phyloP scores from a whole-genome alignment of 106 monocot genomes.

The Dendrobium catenatum region DNA sequence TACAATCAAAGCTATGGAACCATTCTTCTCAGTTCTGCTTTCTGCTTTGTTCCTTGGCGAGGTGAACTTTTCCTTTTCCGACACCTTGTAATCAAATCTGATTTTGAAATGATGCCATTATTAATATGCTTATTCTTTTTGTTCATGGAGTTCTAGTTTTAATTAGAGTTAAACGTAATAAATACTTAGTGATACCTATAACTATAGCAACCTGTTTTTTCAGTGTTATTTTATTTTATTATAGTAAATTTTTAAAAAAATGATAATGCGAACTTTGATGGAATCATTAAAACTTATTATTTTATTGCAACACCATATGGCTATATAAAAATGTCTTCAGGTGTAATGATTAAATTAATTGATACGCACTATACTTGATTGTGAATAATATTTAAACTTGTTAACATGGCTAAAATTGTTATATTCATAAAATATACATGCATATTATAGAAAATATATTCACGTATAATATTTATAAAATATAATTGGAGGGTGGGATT shows the following conservation, averaged over 20 bases:
- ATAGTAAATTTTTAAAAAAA: no score
- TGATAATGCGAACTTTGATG: no score
- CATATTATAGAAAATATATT: background rate
- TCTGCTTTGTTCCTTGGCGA: constrained; percentile 74
- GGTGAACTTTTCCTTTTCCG: constrained; percentile 22
- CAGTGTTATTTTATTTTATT: background rate
- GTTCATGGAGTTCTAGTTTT: background rate
- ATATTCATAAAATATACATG: background rate
- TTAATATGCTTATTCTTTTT: background rate
- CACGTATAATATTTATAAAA: background rate
- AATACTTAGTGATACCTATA: background rate
- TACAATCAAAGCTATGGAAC: constrained; percentile 82
- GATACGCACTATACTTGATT: background rate
- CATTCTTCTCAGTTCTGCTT: constrained; percentile 70
- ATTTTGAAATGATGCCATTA: background rate
- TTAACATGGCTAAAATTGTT: background rate
- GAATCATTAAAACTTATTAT: no score
- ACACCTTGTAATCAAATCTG: background rate
- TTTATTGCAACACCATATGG: background rate
- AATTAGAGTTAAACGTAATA: background rate
- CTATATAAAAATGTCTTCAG: background rate
- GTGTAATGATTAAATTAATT: background rate
- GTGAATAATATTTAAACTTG: background rate
- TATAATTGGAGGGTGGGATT: background rate
- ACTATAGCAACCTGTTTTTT: background rate